Evolutionary conservation across 768 basidiomycete genomes (phyloP).

Genomic region (Pleurotus pulmonarius): DNA sequence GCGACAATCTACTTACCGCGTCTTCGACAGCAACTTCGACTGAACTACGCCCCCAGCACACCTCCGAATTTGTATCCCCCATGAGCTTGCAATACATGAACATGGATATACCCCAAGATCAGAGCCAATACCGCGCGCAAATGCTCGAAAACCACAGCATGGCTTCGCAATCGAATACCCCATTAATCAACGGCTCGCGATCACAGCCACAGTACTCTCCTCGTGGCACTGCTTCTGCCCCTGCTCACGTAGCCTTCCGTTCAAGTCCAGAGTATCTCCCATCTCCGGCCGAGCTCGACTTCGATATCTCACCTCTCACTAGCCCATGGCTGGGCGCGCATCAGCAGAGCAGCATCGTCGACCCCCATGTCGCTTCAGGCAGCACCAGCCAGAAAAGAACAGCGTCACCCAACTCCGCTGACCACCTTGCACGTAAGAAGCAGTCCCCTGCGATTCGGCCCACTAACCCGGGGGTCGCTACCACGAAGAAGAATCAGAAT

Average conservation of each 20-base stretch:
- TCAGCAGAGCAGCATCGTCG: conserved; percentile 24
- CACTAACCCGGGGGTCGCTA: conserved; percentile 19
- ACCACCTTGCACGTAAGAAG: conserved; percentile 49
- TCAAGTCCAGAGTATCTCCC: conserved; percentile 34
- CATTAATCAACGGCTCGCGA: conserved; percentile 9
- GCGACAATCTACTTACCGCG: neutral
- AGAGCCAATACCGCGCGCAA: conserved; percentile 11
- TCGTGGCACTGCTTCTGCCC: conserved; percentile 56
- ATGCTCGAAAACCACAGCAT: conserved; percentile 12
- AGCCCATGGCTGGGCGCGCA: conserved; percentile 78
- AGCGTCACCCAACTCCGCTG: conserved; percentile 56
- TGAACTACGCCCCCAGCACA: conserved; percentile 60
- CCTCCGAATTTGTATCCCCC: conserved; percentile 58
- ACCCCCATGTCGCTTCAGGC: conserved; percentile 17
- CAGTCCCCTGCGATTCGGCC: conserved; percentile 47
- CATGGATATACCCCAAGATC: conserved; percentile 14
- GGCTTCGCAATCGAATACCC: conserved; percentile 17
- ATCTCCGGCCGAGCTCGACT: conserved; percentile 53
- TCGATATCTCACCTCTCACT: conserved; percentile 75
- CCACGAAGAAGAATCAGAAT: conserved; percentile 22
- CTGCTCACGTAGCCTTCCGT: conserved; percentile 70
- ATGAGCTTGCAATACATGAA: conserved; percentile 46
- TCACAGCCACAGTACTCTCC: conserved; percentile 24
- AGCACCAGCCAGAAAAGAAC: conserved; percentile 40
- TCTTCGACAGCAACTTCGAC: conserved; percentile 49